Base-by-base conservation (phyloP, 148 eudicot genomes). In the Fallopia convolvulus region DNA sequence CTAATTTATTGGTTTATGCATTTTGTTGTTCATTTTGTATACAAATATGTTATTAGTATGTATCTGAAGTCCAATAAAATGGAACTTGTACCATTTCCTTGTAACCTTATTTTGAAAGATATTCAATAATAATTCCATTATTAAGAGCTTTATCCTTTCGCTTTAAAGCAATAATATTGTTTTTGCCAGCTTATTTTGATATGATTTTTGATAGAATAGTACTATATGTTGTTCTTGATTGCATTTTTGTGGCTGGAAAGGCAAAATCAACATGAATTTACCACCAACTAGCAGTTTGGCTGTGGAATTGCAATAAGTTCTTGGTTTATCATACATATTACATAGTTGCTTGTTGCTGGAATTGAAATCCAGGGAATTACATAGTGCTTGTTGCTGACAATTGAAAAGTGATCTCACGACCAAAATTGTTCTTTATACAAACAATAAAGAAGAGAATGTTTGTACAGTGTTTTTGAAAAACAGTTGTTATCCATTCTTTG, bases 1-100 rank as follows among this genome's bases (percentile, higher is more conserved):
- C 72, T 68, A 68, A 68, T 68, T 68, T 68, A 68, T 68, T 39
- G 72, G 72, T 68, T 68, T 68, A 68, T 68, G 72, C 72, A 68
- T 36, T 68, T 36, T 68, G 72, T 68, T 68, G 72, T 68, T 68
- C 72, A 36, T 33, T 68, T 68, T 68, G 72, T 68, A 68, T 68
- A 68, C 72, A 68, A 8, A 68, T 68, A 68, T 68, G 65, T n/a
- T 56, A 61, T 20, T 65, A 32, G 39, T 65, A 30, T 68, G 72
- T 36, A 68, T 68, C 72, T 36, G 44, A 68, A 12, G 21, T 39
- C 39, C 72, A 68, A 68, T 68, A 68, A 68, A 6, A 13, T 68
- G 72, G 72, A 33, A 68, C 72, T 68, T 39, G 44, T 15, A 36
- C 72, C 72, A 68, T 68, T 68, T 68, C 72, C 17, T 68, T 68